Evolutionary conservation across 2,329 filamentous ascomycete species (phyloP).

Genomic region (Tolypocladium ovalisporum): DNA sequence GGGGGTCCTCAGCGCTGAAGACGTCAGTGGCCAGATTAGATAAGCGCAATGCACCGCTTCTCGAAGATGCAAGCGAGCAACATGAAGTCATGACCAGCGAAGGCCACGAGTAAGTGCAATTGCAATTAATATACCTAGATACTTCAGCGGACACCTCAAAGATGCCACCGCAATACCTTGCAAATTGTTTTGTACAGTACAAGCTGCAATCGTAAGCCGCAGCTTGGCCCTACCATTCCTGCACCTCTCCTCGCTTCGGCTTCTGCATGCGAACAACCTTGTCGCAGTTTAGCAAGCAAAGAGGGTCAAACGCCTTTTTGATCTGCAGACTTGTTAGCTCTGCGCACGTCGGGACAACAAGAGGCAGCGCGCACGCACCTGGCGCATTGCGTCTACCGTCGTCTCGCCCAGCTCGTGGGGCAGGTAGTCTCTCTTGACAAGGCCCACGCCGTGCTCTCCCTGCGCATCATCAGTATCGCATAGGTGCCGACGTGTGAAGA

Average conservation of each 20-base stretch:
- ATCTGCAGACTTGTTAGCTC: conserved; percentile 35
- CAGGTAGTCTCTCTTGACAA: conserved; percentile 78
- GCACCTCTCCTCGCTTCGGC: conserved; percentile 29
- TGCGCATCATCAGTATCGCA: conserved; percentile 12
- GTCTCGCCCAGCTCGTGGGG: conserved; percentile 63
- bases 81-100: not conserved
- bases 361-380: conserved; percentile 38
- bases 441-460: conserved; percentile 74
- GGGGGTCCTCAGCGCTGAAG: not conserved
- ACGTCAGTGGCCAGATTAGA: not conserved
- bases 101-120: not conserved
- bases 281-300: conserved; percentile 59
- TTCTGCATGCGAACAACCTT: conserved; percentile 54
- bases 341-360: too few relatives aligned
- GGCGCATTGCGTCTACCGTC: conserved; percentile 75
- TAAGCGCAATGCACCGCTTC: not conserved
- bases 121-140: not conserved
- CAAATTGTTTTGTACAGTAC: not conserved
- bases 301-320: conserved; percentile 70
- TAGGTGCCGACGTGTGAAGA: not conserved
- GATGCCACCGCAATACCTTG: too few relatives aligned
- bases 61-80: too few relatives aligned
- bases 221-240: conserved; percentile 27
- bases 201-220: not conserved
- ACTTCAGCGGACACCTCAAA: not conserved